Evolutionary conservation across 768 basidiomycete genomes (phyloP), one percentile per base, ranked within the genome.

Genomic region (Hypholoma fasciculare): DNA sequence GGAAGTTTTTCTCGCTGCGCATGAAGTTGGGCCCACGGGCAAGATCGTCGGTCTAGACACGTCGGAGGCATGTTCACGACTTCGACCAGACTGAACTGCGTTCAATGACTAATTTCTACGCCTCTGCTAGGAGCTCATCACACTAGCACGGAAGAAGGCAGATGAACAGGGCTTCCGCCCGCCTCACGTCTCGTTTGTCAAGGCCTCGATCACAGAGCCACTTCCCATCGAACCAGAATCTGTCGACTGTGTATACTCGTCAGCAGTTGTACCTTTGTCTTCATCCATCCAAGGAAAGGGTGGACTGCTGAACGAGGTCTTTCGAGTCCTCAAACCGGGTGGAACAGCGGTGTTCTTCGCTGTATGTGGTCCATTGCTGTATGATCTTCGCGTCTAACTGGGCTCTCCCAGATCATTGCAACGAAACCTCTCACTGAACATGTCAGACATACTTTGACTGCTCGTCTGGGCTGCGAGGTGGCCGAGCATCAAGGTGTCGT

Each of bases 221-320:
- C 69, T 85, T 2, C 86, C 84, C 0, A 75, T 86, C 54, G 66
- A 70, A 42, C 74, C 79, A 4, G 67, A 72, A 52, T 75, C 82
- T 0, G 74, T 85, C 16, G 82, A 87, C 60, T 85, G 82, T 57
- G 70, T 87, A 14, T 60, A 85, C 6, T 84, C 83, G 6, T 84
- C 64, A 85, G 84, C 53, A 82, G 84, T 3, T 67, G 85, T 64
- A 83, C 85, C 62, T 66, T 23, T 20, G 20, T 27, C 19, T 48
- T 61, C 85, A 6, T 78, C 82, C 0, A 54, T 53, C 0, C 65
- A 71, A 12, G 78, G 75, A 2, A 85, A 82, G 61, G 66, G 62
- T 4, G 66, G 52, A n/a, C 61, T 80, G 6, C 65, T 84, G 49
- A 74, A 76, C 42, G 85, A 87, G 57, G 70, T 74, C 0, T 66